Evolutionary conservation across 352 stramenopile species (phyloP).

Genomic region (Globisporangium rhizosaccharum): DNA sequence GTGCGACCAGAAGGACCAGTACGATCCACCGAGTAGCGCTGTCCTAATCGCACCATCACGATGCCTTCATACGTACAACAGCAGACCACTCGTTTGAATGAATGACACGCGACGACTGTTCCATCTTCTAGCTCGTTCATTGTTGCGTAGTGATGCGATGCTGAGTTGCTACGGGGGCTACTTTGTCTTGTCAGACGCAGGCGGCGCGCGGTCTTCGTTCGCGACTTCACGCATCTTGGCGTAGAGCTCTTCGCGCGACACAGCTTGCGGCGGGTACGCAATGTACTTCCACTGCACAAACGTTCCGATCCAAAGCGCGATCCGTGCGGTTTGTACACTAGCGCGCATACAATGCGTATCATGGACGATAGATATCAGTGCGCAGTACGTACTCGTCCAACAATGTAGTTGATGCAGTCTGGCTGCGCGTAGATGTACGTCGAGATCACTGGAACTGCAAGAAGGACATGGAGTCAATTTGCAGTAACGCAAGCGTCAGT

Average conservation of each 20-base stretch:
- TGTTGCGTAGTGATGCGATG: background rate
- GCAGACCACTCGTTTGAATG: no score
- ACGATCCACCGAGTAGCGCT: no score
- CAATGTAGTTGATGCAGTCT: constrained; percentile 79
- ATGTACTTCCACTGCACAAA: constrained; percentile 77
- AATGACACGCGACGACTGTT: no score
- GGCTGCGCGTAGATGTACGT: constrained; percentile 84
- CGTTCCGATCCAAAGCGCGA: background rate
- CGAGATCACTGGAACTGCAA: constrained; percentile 62
- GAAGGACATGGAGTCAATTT: background rate
- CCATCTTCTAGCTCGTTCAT: background rate
- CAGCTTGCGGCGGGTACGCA: constrained; percentile 69
- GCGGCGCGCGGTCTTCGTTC: constrained; percentile 42
- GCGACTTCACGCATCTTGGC: constrained; percentile 71
- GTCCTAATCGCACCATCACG: no score
- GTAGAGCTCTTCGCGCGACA: constrained; percentile 73
- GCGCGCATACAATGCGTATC: background rate
- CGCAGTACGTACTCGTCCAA: constrained; percentile 36
- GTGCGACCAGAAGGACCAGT: background rate
- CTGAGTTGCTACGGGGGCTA: background rate
- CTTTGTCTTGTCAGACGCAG: constrained; percentile 11
- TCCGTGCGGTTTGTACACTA: background rate
- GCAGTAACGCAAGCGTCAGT: constrained; percentile 1
- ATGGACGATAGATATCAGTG: background rate
- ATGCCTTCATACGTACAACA: no score